A percentile compares a stretch with the other conserved stretches of the same genome.
phyloP scores from a whole-genome alignment of 257 asterid genomes.

The Nicotiana attenuata region DNA sequence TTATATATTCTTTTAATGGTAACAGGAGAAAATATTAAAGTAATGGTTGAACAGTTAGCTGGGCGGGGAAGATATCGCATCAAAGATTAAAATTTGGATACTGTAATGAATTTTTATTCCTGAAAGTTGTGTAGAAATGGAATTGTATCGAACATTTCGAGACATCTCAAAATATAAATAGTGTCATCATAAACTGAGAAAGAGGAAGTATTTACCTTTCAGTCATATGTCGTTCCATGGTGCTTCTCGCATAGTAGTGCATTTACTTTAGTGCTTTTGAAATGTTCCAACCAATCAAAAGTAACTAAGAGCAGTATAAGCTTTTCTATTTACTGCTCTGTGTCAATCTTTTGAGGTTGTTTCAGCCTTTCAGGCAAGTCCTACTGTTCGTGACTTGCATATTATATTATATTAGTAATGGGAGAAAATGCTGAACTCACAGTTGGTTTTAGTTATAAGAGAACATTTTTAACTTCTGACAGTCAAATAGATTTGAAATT shows the following conservation, averaged over 20 bases:
- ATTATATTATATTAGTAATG: not conserved
- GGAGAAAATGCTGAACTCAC: not conserved
- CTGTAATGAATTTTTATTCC: not conserved
- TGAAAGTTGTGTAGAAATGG: not conserved
- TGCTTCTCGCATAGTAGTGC: not conserved
- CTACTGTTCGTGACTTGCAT: not conserved
- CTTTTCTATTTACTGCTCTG: not conserved
- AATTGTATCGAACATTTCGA: not conserved
- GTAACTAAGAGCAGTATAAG: not conserved
- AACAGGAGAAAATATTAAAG: not conserved
- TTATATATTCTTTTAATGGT: not conserved
- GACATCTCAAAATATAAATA: not conserved
- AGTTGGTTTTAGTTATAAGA: constrained; percentile 1
- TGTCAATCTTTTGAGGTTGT: not conserved
- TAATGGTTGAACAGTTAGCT: not conserved
- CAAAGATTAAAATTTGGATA: not conserved
- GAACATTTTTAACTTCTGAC: not conserved
- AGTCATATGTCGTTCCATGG: not conserved
- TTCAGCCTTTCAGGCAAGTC: not conserved
- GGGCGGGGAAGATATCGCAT: not conserved
- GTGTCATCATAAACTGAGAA: not conserved
- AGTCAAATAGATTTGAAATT: not conserved
- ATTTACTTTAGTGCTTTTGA: not conserved
- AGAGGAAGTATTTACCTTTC: not conserved
- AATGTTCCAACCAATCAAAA: not conserved